phyloP scores from a whole-genome alignment of 2,329 filamentous ascomycete species.

The Penicillium sp. region DNA sequence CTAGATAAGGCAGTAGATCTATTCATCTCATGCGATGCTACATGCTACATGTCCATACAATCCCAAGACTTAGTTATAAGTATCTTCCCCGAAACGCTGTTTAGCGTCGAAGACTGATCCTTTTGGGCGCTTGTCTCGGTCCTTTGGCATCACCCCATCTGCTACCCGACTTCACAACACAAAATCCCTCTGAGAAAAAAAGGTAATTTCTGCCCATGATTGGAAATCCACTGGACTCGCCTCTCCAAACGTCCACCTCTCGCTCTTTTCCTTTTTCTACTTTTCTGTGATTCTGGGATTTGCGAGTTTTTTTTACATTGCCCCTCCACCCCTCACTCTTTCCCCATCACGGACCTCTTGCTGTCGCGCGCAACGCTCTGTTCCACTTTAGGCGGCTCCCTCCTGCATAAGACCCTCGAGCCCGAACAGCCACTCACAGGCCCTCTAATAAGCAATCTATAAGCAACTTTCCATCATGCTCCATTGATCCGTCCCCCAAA shows the following conservation, averaged over 20 bases:
- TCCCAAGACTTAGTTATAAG: too few relatives aligned
- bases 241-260: background rate
- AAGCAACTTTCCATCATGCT: conserved; percentile 16
- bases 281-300: background rate
- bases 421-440: conserved; percentile 19
- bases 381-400: conserved; percentile 12
- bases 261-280: background rate
- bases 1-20: too few relatives aligned
- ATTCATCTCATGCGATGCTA: too few relatives aligned
- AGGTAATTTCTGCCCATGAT: background rate
- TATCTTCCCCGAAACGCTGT: background rate
- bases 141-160: conserved; percentile 2
- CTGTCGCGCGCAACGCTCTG: conserved; percentile 5
- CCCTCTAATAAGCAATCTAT: conserved; percentile 20
- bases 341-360: conserved; percentile 7
- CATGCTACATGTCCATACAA: too few relatives aligned
- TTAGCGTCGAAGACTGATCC: background rate
- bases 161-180: background rate
- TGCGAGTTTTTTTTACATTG: background rate
- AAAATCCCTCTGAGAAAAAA: too few relatives aligned
- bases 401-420: conserved; percentile 11
- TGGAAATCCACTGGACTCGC: background rate
- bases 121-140: conserved; percentile 21
- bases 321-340: background rate
- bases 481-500: conserved; percentile 1